Evolutionary conservation across 108 stramenopile genomes (phyloP).

Genomic region (Aurantiochytrium sp.): DNA sequence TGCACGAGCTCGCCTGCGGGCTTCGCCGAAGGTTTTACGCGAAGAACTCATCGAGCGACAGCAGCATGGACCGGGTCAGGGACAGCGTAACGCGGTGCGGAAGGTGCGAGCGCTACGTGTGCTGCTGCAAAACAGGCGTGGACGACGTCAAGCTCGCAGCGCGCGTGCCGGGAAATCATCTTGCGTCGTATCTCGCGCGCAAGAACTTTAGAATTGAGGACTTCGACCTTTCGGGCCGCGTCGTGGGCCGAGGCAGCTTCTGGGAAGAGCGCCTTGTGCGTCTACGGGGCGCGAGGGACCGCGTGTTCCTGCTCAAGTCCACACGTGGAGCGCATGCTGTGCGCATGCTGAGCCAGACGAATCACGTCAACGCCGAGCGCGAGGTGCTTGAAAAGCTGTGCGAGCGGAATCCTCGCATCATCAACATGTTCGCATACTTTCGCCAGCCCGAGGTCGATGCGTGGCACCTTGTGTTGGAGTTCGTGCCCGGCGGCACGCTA

Average conservation of each 20-base stretch:
- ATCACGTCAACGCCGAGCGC: not conserved
- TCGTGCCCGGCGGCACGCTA: not conserved
- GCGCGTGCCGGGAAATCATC: not conserved
- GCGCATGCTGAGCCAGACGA: not conserved
- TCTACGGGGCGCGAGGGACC: not conserved
- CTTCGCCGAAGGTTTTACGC: too few species aligned
- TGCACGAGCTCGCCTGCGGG: too few species aligned
- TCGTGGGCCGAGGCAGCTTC: not conserved
- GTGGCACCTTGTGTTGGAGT: constrained; percentile 2
- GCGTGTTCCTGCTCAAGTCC: not conserved
- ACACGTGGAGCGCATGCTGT: not conserved
- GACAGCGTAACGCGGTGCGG: not conserved
- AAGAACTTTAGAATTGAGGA: not conserved
- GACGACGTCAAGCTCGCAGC: not conserved
- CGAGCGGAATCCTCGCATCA: not conserved
- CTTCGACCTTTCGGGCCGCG: not conserved
- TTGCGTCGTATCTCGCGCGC: not conserved
- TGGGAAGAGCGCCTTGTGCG: not conserved
- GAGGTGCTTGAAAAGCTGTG: not conserved
- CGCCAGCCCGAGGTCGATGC: not conserved
- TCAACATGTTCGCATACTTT: not conserved
- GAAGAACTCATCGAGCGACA: too few species aligned
- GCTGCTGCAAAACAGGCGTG: not conserved
- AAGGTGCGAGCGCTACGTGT: not conserved
- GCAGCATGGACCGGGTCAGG: constrained; percentile 16